These are phyloP conservation scores for Thermoascus crustaceus DNA, from an alignment of 2,329 filamentous ascomycete species.

Conservation along the genomic window DNA sequence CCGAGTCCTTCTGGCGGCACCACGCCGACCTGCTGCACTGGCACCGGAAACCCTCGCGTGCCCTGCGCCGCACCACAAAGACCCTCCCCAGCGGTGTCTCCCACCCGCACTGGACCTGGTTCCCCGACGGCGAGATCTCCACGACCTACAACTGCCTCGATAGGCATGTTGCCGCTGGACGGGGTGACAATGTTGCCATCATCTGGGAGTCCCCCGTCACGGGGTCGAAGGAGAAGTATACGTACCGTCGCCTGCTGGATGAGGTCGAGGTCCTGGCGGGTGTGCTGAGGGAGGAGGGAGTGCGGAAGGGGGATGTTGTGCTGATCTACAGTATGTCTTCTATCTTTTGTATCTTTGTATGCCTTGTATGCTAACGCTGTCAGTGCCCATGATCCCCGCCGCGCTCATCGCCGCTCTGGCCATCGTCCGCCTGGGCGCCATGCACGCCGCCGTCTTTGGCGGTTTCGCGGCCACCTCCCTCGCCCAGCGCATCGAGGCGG, in stretches of 20 bases:
- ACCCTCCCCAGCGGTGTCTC: constrained; percentile 50
- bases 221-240: constrained; percentile 60
- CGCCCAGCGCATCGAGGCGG: constrained; percentile 81
- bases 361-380: constrained; percentile 2
- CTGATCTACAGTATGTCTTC: constrained; percentile 68
- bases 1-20: constrained; percentile 64
- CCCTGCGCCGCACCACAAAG: constrained; percentile 55
- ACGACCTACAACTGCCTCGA: constrained; percentile 90
- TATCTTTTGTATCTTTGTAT: constrained; percentile 1
- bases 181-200: constrained; percentile 66
- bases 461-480: constrained; percentile 76
- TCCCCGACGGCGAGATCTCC: constrained; percentile 77
- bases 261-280: constrained; percentile 78
- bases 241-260: constrained; percentile 64
- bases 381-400: constrained; percentile 92
- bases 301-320: constrained; percentile 76
- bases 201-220: constrained; percentile 86
- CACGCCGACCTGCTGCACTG: constrained; percentile 71
- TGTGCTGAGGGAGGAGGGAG: constrained; percentile 71
- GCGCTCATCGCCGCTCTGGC: constrained; percentile 82
- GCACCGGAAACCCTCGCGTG: constrained; percentile 64
- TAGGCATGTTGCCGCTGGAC: constrained; percentile 73
- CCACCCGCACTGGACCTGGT: constrained; percentile 83
- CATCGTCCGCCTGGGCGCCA: constrained; percentile 69
- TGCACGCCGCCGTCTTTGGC: constrained; percentile 89